Percentiles rank a stretch among this genome's conserved stretches.
Conservation (phyloP, 306 rosid species). For the Ammopiptanthus mongolicus region DNA sequence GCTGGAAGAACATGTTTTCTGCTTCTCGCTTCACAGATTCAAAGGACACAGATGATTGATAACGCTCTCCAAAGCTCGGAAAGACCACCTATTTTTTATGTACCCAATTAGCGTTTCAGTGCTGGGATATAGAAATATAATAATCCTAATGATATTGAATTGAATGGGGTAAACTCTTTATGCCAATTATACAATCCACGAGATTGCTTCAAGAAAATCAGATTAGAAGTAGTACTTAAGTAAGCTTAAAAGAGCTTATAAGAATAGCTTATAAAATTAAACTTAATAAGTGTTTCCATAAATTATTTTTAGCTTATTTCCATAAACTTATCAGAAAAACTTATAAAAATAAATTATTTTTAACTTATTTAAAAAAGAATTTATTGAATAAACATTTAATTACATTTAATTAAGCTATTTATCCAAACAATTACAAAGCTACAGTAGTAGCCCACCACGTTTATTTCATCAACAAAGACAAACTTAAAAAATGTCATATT, state of each 20-base stretch:
- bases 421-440: neutral
- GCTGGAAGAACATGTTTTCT: constrained; percentile 46
- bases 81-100: constrained; percentile 37
- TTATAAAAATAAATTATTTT: too few species aligned
- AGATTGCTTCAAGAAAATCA: neutral
- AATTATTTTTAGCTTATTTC: too few species aligned
- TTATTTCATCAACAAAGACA: neutral
- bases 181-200: neutral
- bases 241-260: too few species aligned
- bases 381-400: too few species aligned
- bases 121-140: neutral
- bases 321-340: too few species aligned
- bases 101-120: neutral
- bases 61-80: constrained; percentile 73
- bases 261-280: too few species aligned
- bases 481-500: neutral
- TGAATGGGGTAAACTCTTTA: neutral
- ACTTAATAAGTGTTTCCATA: too few species aligned
- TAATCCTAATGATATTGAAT: neutral
- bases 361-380: too few species aligned
- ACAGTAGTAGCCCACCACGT: neutral
- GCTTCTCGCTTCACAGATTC: constrained; percentile 53
- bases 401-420: too few species aligned
- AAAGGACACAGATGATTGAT: constrained; percentile 54
- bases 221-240: neutral